Base-by-base conservation (phyloP, 202 grass and related monocot genomes). In the Hordeum pubiflorum region DNA sequence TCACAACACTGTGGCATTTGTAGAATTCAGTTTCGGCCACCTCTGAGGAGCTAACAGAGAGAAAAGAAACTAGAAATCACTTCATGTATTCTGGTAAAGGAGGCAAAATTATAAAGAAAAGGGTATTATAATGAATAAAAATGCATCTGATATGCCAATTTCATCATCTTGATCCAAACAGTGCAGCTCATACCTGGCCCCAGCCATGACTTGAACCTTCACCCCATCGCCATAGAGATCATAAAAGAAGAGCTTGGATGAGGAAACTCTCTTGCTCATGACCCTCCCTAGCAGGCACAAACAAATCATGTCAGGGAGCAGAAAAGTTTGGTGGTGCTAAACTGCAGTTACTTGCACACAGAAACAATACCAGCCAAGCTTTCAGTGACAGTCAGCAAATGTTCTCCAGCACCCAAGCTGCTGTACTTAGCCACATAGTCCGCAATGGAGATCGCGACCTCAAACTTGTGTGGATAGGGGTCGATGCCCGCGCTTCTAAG, bases 11-110 rank as follows among this genome's bases (percentile, higher is more conserved):
- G 68, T 98, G 92, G 40, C 81, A 85, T 46, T 18, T 93, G 17
- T 75, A 68, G 71, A 98, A 98, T 84, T 98, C 90, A 67, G 55
- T 31, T 86, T 98, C 92, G 15, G 88, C 74, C 82, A 93, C 43
- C n/a, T 90, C 90, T 15, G 90, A 99, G 40, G 76, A 74, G 71
- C 71, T 74, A 74, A 31, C 52, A 55, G 15, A 56, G 46, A 54
- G 9, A 74, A 4, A 74, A 33, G 10, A 74, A 17, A 24, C 5
- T 59, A 76, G 7, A 57, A 37, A 76, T 76, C 73, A 76, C 20
- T 40, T 40, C 12, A 26, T 40, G 13, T 24, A 58, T 26, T 76
- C 59, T 76, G 33, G 12, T 10, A 11, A 76, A 3, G 7, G 33
- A 40, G 59, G 29, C 21, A 5, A 76, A 59, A 40, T 40, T 40